phyloP scores from a whole-genome alignment of 106 monocot species.

The Narthecium ossifragum region DNA sequence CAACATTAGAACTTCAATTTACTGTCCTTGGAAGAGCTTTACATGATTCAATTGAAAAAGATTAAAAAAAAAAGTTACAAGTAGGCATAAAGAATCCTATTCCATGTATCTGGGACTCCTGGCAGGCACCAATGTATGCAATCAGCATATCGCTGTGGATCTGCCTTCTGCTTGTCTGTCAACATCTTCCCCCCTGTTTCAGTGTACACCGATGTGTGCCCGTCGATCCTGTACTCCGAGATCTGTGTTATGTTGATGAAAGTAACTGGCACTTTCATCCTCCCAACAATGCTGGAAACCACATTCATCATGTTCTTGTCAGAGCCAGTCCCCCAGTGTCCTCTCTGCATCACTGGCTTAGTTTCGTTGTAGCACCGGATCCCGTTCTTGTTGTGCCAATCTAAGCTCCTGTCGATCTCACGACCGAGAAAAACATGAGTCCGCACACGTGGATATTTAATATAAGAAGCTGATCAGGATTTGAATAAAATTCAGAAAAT shows the following conservation, averaged over 20 bases:
- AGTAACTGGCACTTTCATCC: conserved; percentile 52
- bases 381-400: conserved; percentile 45
- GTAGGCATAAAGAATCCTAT: conserved; percentile 50
- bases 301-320: conserved; percentile 58
- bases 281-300: conserved; percentile 32
- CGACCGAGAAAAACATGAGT: background rate
- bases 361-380: conserved; percentile 68
- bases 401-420: conserved; percentile 31
- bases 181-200: conserved; percentile 30
- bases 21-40: no score
- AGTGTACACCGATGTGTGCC: conserved; percentile 46
- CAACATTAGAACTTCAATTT: no score
- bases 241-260: conserved; percentile 72
- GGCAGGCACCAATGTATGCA: conserved; percentile 83
- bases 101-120: conserved; percentile 75
- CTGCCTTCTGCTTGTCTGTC: conserved; percentile 31
- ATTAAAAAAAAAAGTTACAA: no score
- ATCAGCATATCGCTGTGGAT: conserved; percentile 41
- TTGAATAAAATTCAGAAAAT: no score
- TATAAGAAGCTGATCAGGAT: background rate
- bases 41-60: no score
- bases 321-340: conserved; percentile 61
- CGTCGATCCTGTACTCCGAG: conserved; percentile 62
- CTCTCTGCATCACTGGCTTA: conserved; percentile 34
- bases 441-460: background rate